Evolutionary conservation across 352 stramenopile genomes (phyloP), one percentile per base, ranked within the genome.

Genomic region (Phytopythium sindhum): DNA sequence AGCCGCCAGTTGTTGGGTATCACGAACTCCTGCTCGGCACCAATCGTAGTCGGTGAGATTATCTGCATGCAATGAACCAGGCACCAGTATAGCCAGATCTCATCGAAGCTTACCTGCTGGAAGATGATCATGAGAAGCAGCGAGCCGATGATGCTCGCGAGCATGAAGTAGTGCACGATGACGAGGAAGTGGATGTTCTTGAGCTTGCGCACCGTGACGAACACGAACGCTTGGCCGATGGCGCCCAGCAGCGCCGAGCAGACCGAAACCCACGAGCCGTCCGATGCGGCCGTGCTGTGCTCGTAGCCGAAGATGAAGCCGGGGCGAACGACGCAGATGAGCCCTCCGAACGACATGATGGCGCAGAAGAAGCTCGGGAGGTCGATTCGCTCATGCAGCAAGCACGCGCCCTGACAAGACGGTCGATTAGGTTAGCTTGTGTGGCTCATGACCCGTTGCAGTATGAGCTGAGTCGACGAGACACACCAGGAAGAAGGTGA

Each of bases 151-250:
- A 77, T 68, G 57, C 74, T 87, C 31, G 81, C 84, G 1, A 92
- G 65, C 81, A 94, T 83, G 28, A 92, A 92, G 69, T 94, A 92
- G 73, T 94, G 78, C n/a, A 91, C 68, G 26, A 94, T 80, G 29
- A 91, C 80, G 51, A 78, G 73, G 19, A 85, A 73, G 48, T 86
- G 63, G 41, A 92, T 72, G 2, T 65, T 57, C 51, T 81, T 81
- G 12, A 92, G 69, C 65, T 88, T 79, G 14, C 86, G 83, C 47
- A 94, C 81, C 0, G 70, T 73, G 39, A 88, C 79, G 63, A 87
- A 94, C 19, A 91, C 86, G 51, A 91, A 82, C n/a, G 80, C 77
- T 48, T 94, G 86, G 17, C 69, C 73, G 50, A 90, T 69, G 4
- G 83, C 83, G 42, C 83, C 78, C 21, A 88, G 63, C 17, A 92